These are phyloP conservation scores for Calcarisporium arbuscula DNA, from an alignment of 2,329 filamentous ascomycete genomes.

Conservation along the genomic window DNA sequence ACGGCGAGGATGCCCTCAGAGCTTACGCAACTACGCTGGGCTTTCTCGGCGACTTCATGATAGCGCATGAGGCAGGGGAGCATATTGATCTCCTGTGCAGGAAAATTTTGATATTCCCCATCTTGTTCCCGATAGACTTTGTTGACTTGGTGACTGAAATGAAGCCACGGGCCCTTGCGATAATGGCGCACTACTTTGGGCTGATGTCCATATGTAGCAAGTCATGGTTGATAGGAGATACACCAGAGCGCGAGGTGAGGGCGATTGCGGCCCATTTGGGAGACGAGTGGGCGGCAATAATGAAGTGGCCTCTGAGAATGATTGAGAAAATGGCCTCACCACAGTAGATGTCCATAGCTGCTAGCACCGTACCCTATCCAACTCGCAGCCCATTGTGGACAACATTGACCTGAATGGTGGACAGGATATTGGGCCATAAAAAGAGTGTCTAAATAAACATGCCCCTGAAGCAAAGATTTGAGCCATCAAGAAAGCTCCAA, in stretches of 20 bases:
- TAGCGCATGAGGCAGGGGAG: slow-evolving; percentile 10
- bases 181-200: slow-evolving; percentile 14
- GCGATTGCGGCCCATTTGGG: slow-evolving; percentile 5
- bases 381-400: no score
- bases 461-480: no score
- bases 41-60: slow-evolving; percentile 10
- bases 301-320: slow-evolving; percentile 10
- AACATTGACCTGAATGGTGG: no score
- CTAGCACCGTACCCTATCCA: no score
- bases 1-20: slow-evolving; percentile 5
- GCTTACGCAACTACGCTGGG: slow-evolving; percentile 8
- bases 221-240: slow-evolving; percentile 7
- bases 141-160: slow-evolving; percentile 8
- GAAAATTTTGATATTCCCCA: slow-evolving; percentile 10
- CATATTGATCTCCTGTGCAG: slow-evolving; percentile 5
- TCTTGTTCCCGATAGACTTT: slow-evolving; percentile 11
- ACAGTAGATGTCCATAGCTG: no score
- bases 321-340: no score
- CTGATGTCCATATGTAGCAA: slow-evolving; percentile 2
- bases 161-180: slow-evolving; percentile 10
- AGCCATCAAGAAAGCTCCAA: no score
- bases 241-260: slow-evolving; percentile 5
- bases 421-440: no score
- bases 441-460: no score
- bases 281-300: slow-evolving; percentile 5